A percentile compares a stretch with the other conserved stretches of the same genome.
Evolutionary conservation across 148 eudicot species (phyloP).

Genomic region (Arbutus unedo): DNA sequence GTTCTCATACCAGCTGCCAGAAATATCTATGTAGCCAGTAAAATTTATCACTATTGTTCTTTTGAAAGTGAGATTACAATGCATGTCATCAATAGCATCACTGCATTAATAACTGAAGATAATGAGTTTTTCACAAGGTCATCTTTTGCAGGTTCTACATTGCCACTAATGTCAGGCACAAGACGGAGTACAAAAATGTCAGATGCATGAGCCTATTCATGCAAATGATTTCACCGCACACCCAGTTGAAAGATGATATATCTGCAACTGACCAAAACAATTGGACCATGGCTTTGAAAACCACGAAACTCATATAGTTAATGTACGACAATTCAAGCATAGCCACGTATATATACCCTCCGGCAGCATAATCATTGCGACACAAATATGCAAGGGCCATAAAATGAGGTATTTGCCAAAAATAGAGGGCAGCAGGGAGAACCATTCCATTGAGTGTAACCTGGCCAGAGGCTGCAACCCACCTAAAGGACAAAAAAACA

Average conservation of each 20-base stretch:
- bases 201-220: neutral
- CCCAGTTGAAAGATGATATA: neutral
- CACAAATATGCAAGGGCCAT: constrained; percentile 97
- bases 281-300: neutral
- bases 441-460: constrained; percentile 78
- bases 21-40: neutral
- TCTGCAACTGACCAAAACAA: neutral
- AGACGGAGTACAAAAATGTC: neutral
- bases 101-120: neutral
- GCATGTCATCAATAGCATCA: neutral
- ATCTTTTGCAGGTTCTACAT: neutral
- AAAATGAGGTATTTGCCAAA: constrained; percentile 98
- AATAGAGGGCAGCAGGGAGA: constrained; percentile 95
- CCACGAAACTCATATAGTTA: neutral
- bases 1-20: neutral
- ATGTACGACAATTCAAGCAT: neutral
- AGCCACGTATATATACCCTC: constrained; percentile 65
- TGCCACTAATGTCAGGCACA: neutral
- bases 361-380: constrained; percentile 90
- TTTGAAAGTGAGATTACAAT: neutral
- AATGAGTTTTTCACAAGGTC: neutral
- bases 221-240: neutral
- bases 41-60: neutral
- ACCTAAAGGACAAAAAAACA: constrained; percentile 40
- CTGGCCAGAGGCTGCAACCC: constrained; percentile 96